Conservation (phyloP, 805 yeast species). For the Pichia pseudocactophila region DNA sequence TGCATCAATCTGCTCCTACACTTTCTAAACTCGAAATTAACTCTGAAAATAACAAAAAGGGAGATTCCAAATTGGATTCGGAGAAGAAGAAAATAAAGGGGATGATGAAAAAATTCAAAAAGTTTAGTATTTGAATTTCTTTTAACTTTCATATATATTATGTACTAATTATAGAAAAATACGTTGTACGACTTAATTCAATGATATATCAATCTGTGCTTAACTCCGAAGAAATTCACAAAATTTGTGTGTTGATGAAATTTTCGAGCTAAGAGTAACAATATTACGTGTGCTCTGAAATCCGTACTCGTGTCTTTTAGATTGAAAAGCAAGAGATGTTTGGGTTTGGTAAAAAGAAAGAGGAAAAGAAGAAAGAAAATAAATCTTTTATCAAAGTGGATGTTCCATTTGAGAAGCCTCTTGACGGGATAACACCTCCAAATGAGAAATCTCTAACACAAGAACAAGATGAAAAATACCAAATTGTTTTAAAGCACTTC, state of each 20-base stretch:
- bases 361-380: conserved; percentile 9
- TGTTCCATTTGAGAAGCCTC: conserved; percentile 50
- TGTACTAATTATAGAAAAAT: too few species aligned
- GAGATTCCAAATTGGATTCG: neutral
- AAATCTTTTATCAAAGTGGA: conserved; percentile 17
- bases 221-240: too few species aligned
- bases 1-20: conserved; percentile 2
- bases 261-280: too few species aligned
- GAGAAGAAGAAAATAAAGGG: conserved; percentile 15
- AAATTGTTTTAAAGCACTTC: conserved; percentile 56
- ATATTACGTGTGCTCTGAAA: too few species aligned
- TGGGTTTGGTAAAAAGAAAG: conserved; percentile 24
- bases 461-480: conserved; percentile 53
- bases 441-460: conserved; percentile 35
- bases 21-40: neutral
- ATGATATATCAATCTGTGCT: too few species aligned
- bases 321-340: conserved; percentile 10
- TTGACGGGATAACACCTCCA: conserved; percentile 43
- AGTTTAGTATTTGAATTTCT: conserved; percentile 14
- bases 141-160: too few species aligned
- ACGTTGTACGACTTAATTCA: too few species aligned
- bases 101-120: conserved; percentile 19
- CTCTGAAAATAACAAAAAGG: neutral
- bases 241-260: too few species aligned
- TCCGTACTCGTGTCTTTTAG: too few species aligned